Evolutionary conservation across 129 eudicot species (phyloP), one percentile per base, ranked within the genome.

Genomic region (Gnaphalium uliginosum): DNA sequence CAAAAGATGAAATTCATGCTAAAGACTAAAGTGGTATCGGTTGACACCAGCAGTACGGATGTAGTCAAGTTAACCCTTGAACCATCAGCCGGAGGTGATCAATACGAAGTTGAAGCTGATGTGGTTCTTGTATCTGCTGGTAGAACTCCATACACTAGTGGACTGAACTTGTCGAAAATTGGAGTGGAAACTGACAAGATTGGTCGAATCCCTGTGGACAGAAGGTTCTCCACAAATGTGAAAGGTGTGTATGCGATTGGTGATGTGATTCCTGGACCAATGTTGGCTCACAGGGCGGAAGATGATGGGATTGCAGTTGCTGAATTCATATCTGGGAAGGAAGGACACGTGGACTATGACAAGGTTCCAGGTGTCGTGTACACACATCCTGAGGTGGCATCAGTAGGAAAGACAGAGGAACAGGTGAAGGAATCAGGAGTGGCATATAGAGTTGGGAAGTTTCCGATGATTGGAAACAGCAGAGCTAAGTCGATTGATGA

Each of bases 221-320:
- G 79, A 18, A 65, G 79, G 6, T 91, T 91, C 46, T 81, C 87
- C n/a, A 83, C 95, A 6, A 88, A 85, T 21, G 87, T 91, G 21
- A 83, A 81, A 8, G 96, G 97, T 22, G 97, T 91, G 2, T 87
- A 76, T 51, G 96, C 92, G 6, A 91, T 91, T 66, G 97, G 97
- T 24, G 97, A 91, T 69, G 97, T 91, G 4, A 91, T 91, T 33
- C 97, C 96, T 8, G 97, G 97, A 8, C 97, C 97, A 0, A 91
- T 88, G 97, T 68, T 91, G 85, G 97, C 97, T 30, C 97, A 91
- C 85, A 88, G 89, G 68, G 97, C 97, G 2, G 97, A 91, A 75
- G 97, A 91, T 26, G 97, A 91, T 53, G 97, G 97, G n/a, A 75
- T 91, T 50, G 97, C 97, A 1, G 87, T 92, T 29, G 97, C 86